Base-by-base conservation (phyloP, 2,329 filamentous ascomycete species). In the Botrytis medusae region DNA sequence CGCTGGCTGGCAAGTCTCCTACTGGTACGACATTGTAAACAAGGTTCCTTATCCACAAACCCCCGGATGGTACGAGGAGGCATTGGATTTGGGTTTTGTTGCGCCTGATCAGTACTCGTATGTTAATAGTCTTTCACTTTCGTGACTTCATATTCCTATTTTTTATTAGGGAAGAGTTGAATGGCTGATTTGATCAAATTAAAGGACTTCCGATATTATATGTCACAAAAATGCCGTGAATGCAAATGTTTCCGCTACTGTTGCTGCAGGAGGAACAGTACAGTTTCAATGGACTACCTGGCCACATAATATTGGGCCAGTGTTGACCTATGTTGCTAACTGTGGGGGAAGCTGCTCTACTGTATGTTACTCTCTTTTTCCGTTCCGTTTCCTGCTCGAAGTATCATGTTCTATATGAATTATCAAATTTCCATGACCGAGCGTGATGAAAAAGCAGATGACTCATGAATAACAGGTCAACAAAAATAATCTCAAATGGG, bases 51-150 rank as follows among this genome's bases (percentile, higher is more conserved):
- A 73, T 82, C 77, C 74, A n/a, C 72, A 73, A 69, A 71, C 72
- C 74, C 72, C 81, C 77, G 67, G 83, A 77, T 82, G 72, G 85
- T 88, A 83, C 32, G 85, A 84, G 72, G 81, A 83, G 9, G 84
- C 84, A 20, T 75, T 78, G 0, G 87, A 90, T 79, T 82, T 85
- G 72, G 87, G 87, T 54, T 89, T 84, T 79, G 82, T 89, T 72
- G 80, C 83, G 18, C 84, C 83, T 1, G 77, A 78, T 69, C 81
- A 82, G 75, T 89, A 87, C 57, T 40, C 64, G 70, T 72, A 67
- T 14, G 70, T 59, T 29, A 5, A 5, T 7, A 1, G 20, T 10
- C 10, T 22, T 14, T 22, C 8, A 4, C n/a, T n/a, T 14, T 37
- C 22, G 9, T 1, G 8, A 37, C 37, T 37, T 9, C 9, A 7